Percentiles rank a stretch among this genome's conserved stretches.
phyloP scores from a whole-genome alignment of 305 asterid genomes.

The Solanum hybrid region DNA sequence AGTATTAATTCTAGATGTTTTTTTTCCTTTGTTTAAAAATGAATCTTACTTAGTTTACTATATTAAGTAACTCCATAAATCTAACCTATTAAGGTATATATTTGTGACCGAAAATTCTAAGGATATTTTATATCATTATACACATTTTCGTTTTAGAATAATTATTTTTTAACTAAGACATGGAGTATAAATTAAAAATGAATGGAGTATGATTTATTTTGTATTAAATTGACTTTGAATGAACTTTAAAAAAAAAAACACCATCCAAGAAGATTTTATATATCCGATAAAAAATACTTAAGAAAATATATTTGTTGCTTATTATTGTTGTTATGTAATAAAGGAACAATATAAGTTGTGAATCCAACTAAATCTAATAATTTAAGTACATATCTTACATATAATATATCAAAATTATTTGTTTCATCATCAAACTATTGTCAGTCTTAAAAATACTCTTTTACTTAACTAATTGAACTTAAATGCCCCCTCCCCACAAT shows the following conservation, averaged over 20 bases:
- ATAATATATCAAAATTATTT: not conserved
- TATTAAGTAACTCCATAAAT: not conserved
- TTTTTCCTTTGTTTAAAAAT: not conserved
- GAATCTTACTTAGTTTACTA: not conserved
- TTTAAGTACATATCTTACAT: no score
- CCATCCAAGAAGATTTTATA: not conserved
- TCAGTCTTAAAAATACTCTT: accelerated
- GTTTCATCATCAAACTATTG: not conserved
- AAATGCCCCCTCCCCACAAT: no score
- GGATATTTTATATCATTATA: no score
- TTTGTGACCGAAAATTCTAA: not conserved
- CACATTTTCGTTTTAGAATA: no score
- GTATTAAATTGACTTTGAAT: not conserved
- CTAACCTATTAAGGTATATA: not conserved
- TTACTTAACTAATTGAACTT: not conserved
- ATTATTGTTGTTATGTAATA: no score
- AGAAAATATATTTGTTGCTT: no score
- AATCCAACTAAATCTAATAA: no score
- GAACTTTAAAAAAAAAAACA: no score
- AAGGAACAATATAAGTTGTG: not conserved
- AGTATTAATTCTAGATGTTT: not conserved
- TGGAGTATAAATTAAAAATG: no score
- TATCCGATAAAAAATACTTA: no score
- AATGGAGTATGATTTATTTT: no score
- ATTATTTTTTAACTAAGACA: no score